Conservation (phyloP, 1,139 yeast species). For the Blastobotrys persicus region DNA sequence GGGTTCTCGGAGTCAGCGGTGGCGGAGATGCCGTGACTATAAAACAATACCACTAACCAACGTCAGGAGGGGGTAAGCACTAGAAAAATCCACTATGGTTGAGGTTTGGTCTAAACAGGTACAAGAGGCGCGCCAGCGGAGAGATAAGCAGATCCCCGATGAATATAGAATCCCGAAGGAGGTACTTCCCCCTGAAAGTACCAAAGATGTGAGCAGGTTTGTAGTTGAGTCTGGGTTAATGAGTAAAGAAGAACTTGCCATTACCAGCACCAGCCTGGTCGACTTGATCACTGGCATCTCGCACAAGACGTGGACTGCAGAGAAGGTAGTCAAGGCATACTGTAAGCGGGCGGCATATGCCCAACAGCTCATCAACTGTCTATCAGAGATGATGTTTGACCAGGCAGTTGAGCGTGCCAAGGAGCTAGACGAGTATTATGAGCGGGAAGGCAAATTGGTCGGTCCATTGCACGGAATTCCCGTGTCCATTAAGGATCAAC, state of each 20-base stretch:
- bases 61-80: too few relatives aligned
- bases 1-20: too few relatives aligned
- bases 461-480: slow-evolving; percentile 83
- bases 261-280: slow-evolving; percentile 13
- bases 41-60: too few relatives aligned
- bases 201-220: slow-evolving; percentile 4
- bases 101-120: neutral
- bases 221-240: slow-evolving; percentile 3
- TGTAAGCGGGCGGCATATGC: slow-evolving; percentile 56
- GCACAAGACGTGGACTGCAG: slow-evolving; percentile 4
- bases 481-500: slow-evolving; percentile 72
- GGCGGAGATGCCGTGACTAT: too few relatives aligned
- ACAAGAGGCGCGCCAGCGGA: slow-evolving; percentile 9
- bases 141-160: slow-evolving; percentile 13
- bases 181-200: neutral
- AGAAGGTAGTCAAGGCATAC: slow-evolving; percentile 34
- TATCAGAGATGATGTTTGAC: slow-evolving; percentile 55
- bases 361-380: slow-evolving; percentile 58
- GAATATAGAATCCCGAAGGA: slow-evolving; percentile 13
- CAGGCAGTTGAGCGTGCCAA: slow-evolving; percentile 57
- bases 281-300: slow-evolving; percentile 3
- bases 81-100: too few relatives aligned
- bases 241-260: neutral
- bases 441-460: slow-evolving; percentile 53
- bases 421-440: slow-evolving; percentile 51